These are phyloP conservation scores for Pleomassaria siparia DNA, from an alignment of 2,329 filamentous ascomycete genomes.

Conservation along the genomic window DNA sequence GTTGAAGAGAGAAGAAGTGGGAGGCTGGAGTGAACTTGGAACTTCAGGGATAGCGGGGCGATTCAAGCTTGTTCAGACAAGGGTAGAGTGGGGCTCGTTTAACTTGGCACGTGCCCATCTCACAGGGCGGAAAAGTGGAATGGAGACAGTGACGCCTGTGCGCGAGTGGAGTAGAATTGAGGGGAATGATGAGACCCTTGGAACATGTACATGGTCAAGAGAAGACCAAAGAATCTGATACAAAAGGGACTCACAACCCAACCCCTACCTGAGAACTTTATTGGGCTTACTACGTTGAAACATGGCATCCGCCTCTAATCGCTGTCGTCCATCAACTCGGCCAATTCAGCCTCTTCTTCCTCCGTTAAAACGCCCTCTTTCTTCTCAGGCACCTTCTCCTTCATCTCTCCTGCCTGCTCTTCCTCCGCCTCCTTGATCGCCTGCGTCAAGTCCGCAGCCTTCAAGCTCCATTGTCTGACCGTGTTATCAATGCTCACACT, in stretches of 20 bases:
- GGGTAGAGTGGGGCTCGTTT: no score
- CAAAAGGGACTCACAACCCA: no score
- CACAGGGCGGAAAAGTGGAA: no score
- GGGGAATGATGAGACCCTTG: no score
- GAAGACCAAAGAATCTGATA: no score
- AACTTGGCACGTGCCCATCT: no score
- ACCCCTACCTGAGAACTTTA: no score
- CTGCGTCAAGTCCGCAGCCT: constrained; percentile 60
- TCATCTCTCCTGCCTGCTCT: constrained; percentile 50
- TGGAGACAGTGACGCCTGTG: no score
- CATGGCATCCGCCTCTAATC: constrained; percentile 53
- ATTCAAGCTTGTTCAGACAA: no score
- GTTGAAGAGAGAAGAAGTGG: not conserved
- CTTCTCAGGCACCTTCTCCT: constrained; percentile 46
- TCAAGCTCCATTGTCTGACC: constrained; percentile 78
- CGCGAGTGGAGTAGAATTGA: no score
- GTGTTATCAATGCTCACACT: constrained; percentile 92
- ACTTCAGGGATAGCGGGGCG: not conserved
- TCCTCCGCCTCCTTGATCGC: constrained; percentile 54
- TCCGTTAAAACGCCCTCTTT: constrained; percentile 67
- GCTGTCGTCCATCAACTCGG: constrained; percentile 81
- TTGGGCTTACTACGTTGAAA: no score
- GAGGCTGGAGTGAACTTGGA: not conserved
- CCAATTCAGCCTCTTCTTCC: constrained; percentile 91
- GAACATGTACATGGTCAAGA: no score